A percentile compares a stretch with the other conserved stretches of the same genome.
Evolutionary conservation across 257 asterid genomes (phyloP).

Genomic region (Mitragyna speciosa): DNA sequence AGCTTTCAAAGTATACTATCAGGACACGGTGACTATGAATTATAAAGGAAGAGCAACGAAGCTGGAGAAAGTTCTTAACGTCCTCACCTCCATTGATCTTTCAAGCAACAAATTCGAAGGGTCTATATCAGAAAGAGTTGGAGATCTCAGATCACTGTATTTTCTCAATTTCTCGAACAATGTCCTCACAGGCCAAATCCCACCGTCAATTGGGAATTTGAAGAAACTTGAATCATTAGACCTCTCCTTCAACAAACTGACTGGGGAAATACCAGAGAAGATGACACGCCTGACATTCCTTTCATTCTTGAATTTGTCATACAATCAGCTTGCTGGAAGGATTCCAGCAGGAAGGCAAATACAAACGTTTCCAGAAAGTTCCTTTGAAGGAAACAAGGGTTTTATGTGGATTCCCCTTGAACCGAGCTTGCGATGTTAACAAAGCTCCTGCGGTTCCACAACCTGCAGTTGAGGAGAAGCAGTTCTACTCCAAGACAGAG

Average conservation of each 20-base stretch:
- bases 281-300: conserved; percentile 35
- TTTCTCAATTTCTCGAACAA: conserved; percentile 46
- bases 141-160: conserved; percentile 33
- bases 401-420: conserved; percentile 30
- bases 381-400: conserved; percentile 35
- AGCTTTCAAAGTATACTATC: conserved; percentile 14
- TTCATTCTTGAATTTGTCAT: conserved; percentile 37
- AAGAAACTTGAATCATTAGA: conserved; percentile 39
- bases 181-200: conserved; percentile 33
- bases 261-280: conserved; percentile 33
- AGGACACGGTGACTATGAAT: conserved; percentile 25
- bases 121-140: conserved; percentile 37
- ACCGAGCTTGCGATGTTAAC: conserved; percentile 10
- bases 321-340: conserved; percentile 33
- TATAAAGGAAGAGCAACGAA: conserved; percentile 28
- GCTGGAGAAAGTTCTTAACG: conserved; percentile 26
- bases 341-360: conserved; percentile 39
- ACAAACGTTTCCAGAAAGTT: conserved; percentile 28
- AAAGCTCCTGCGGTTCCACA: background rate
- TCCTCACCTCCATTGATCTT: conserved; percentile 45
- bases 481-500: background rate
- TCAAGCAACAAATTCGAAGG: conserved; percentile 53
- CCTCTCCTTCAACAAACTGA: conserved; percentile 37
- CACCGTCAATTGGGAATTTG: conserved; percentile 34
- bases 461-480: conserved; percentile 3